phyloP scores from a whole-genome alignment of 2,329 filamentous ascomycete genomes.

The Lachnellula cervina region DNA sequence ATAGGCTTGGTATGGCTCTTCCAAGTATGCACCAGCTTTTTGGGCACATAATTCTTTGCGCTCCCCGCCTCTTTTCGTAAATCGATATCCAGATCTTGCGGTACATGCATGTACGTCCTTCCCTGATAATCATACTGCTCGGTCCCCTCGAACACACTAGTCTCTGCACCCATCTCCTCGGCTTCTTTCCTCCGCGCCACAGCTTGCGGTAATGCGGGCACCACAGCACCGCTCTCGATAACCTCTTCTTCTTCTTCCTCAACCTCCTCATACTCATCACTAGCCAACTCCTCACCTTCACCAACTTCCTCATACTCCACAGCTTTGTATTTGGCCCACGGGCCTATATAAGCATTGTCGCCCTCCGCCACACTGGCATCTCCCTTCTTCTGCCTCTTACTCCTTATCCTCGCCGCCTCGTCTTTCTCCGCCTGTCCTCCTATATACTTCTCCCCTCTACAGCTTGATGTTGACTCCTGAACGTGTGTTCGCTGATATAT shows the following conservation, averaged over 20 bases:
- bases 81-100: slow-evolving; percentile 83
- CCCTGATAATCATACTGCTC: slow-evolving; percentile 90
- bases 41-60: slow-evolving; percentile 86
- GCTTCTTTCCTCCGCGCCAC: slow-evolving; percentile 52
- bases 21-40: slow-evolving; percentile 89
- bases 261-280: slow-evolving; percentile 71
- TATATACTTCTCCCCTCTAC: slow-evolving; percentile 61
- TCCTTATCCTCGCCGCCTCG: slow-evolving; percentile 59
- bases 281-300: slow-evolving; percentile 68
- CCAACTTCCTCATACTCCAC: slow-evolving; percentile 70
- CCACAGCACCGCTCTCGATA: slow-evolving; percentile 58
- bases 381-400: slow-evolving; percentile 81
- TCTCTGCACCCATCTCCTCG: slow-evolving; percentile 65
- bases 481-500: slow-evolving; percentile 83
- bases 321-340: slow-evolving; percentile 81
- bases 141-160: slow-evolving; percentile 78
- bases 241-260: slow-evolving; percentile 66
- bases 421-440: slow-evolving; percentile 60
- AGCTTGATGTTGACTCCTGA: slow-evolving; percentile 80
- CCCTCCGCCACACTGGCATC: slow-evolving; percentile 81
- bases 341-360: slow-evolving; percentile 82
- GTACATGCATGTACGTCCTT: slow-evolving; percentile 95
- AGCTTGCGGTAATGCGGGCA: slow-evolving; percentile 51
- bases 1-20: slow-evolving; percentile 80
- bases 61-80: slow-evolving; percentile 76